A percentile compares a stretch with the other conserved stretches of the same genome.
phyloP scores from a whole-genome alignment of 352 stramenopile genomes.

The Phytophthora hibernalis region DNA sequence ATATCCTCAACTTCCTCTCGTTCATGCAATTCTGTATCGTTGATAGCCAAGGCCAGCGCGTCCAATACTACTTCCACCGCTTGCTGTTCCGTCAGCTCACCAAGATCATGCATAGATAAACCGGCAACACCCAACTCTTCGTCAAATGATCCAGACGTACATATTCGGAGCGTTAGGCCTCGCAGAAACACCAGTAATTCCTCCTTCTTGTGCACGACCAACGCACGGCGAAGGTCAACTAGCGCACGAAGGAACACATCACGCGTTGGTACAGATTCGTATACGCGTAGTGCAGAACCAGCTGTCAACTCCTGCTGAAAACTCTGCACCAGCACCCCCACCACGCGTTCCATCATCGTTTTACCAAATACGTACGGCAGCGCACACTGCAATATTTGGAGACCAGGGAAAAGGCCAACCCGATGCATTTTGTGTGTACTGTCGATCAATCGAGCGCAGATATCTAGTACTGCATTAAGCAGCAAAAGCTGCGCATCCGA shows the following conservation, averaged over 20 bases:
- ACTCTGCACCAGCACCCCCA: slow-evolving; percentile 62
- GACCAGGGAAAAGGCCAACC: slow-evolving; percentile 65
- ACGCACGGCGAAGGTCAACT: slow-evolving; percentile 68
- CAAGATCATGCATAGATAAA: slow-evolving; percentile 63
- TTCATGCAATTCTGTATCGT: slow-evolving; percentile 78
- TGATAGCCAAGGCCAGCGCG: slow-evolving; percentile 63
- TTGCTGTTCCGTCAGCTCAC: slow-evolving; percentile 61
- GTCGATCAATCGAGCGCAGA: slow-evolving; percentile 73
- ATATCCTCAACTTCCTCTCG: slow-evolving; percentile 72
- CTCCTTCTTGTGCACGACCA: slow-evolving; percentile 60
- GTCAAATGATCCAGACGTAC: slow-evolving; percentile 76
- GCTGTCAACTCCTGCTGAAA: slow-evolving; percentile 85
- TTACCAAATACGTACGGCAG: slow-evolving; percentile 50
- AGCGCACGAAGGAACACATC: slow-evolving; percentile 84
- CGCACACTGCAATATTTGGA: slow-evolving; percentile 72
- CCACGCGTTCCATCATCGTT: slow-evolving; percentile 61
- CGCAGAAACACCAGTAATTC: slow-evolving; percentile 51
- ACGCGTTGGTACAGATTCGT: slow-evolving; percentile 69
- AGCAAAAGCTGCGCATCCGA: slow-evolving; percentile 76
- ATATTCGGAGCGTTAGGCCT: slow-evolving; percentile 69
- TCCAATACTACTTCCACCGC: slow-evolving; percentile 67
- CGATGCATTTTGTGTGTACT: slow-evolving; percentile 85
- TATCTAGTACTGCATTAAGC: slow-evolving; percentile 75
- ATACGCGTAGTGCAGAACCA: slow-evolving; percentile 68
- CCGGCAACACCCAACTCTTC: slow-evolving; percentile 64